Evolutionary conservation across 1,284 basidiomycete species (phyloP), one percentile per base, ranked within the genome.

Genomic region (Grifola frondosa): DNA sequence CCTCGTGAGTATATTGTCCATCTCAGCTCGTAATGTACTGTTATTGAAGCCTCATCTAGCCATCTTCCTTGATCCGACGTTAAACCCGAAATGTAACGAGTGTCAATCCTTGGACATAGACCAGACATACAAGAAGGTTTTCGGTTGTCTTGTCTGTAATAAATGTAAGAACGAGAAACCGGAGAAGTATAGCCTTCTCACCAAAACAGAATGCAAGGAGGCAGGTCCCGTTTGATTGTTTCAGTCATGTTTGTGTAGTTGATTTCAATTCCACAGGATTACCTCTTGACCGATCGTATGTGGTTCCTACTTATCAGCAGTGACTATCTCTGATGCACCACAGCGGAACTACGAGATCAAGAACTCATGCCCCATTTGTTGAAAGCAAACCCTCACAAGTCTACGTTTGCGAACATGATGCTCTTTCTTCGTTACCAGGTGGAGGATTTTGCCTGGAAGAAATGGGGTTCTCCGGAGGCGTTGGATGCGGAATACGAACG

Each of bases 391-490:
- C 97, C 97, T 2, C 95, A 99, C 70, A 91, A 92, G 52, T 91
- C 93, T 17, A 97, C 93, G 0, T 99, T 93, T 63, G 89, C 88
- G 36, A 99, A 99, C 71, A 99, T 99, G 97, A 99, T 99, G 97
- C 77, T 99, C 19, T 99, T 93, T 68, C 75, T 98, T 6, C 84
- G 97, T 19, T 86, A 75, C 57, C 95, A 97, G 67, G 94, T 99
- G 3, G 97, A 99, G 65, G 87, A 86, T 20, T 98, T 96, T 63
- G 96, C 97, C 3, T 98, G 91, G 84, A 85, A 88, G 57, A 99
- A 98, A 68, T 99, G 97, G 97, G 94, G 92, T 0, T 92, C 92
- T 0, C 78, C 91, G 9, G 91, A 96, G 60, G 92, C 84, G 1
- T 67, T 99, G 29, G 97, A 99, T 58, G 77, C 75, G 12, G 97